Evolutionary conservation across 2,329 filamentous ascomycete species (phyloP).

Genomic region (Talaromyces sp.): DNA sequence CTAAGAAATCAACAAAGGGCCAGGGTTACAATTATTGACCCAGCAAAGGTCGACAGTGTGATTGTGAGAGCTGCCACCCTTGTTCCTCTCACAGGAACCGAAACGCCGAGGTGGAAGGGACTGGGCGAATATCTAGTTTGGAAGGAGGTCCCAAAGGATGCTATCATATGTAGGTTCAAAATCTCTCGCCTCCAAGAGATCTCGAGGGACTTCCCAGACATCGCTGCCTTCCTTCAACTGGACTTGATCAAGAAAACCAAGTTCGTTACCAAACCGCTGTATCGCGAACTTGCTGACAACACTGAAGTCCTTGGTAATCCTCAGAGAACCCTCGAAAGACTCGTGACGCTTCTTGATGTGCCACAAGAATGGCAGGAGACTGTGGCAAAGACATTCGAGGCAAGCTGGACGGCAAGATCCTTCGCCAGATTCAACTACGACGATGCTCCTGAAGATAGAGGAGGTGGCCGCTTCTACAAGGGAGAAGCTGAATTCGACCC

Average conservation of each 20-base stretch:
- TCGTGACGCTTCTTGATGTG: not conserved
- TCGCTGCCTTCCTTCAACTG: slow-evolving; percentile 33
- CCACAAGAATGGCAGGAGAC: not conserved
- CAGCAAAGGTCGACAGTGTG: slow-evolving; percentile 21
- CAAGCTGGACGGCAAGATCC: not conserved
- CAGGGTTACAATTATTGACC: slow-evolving; percentile 35
- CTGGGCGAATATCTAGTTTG: slow-evolving; percentile 44
- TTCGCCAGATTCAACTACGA: not conserved
- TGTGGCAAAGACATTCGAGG: not conserved
- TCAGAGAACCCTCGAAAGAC: not conserved
- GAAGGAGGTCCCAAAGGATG: slow-evolving; percentile 28
- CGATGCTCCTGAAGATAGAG: not conserved
- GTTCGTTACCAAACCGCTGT: slow-evolving; percentile 14
- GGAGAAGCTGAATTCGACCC: not conserved
- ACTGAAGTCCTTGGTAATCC: not conserved
- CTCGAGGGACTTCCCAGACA: slow-evolving; percentile 13
- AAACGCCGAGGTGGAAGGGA: slow-evolving; percentile 14
- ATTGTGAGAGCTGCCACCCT: slow-evolving; percentile 33
- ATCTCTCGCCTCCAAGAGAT: slow-evolving; percentile 26
- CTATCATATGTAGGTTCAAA: slow-evolving; percentile 34
- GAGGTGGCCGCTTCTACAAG: not conserved
- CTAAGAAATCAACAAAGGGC: slow-evolving; percentile 28
- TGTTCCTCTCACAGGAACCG: slow-evolving; percentile 15
- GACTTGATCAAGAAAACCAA: slow-evolving; percentile 9
- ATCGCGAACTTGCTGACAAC: slow-evolving; percentile 10